A percentile compares a stretch with the other conserved stretches of the same genome.
These are phyloP conservation scores for Lachnellula suecica DNA, from an alignment of 2,329 filamentous ascomycete species.

Conservation along the genomic window DNA sequence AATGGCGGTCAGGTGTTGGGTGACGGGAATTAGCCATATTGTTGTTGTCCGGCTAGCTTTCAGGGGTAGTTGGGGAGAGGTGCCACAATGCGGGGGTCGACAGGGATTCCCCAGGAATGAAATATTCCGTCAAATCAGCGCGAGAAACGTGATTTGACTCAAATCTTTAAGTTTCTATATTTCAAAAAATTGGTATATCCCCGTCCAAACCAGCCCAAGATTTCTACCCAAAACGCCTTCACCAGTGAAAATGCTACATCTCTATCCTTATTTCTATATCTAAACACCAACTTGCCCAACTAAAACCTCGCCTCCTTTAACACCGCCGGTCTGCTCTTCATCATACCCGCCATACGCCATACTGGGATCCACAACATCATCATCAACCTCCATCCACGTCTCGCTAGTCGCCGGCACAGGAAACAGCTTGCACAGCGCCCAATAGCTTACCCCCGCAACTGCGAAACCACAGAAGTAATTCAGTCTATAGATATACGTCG, in stretches of 20 bases:
- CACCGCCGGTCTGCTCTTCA: conserved; percentile 12
- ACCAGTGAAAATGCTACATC: background rate
- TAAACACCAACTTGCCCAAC: conserved; percentile 18
- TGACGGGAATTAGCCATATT: too few relatives aligned
- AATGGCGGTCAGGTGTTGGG: too few relatives aligned
- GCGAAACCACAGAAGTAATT: conserved; percentile 89
- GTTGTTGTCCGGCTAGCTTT: too few relatives aligned
- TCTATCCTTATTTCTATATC: conserved; percentile 2
- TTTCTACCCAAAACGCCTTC: too few relatives aligned
- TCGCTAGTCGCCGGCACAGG: conserved; percentile 75
- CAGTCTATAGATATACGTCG: conserved; percentile 83
- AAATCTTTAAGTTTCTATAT: too few relatives aligned
- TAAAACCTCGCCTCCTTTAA: conserved; percentile 8
- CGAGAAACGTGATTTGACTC: too few relatives aligned
- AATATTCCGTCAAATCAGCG: too few relatives aligned
- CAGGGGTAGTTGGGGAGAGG: too few relatives aligned
- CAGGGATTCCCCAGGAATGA: too few relatives aligned
- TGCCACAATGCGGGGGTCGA: too few relatives aligned
- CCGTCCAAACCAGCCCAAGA: background rate
- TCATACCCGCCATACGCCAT: conserved; percentile 26
- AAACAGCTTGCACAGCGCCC: conserved; percentile 62
- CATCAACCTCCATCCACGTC: conserved; percentile 74
- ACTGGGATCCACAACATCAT: conserved; percentile 52
- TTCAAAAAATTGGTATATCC: too few relatives aligned
- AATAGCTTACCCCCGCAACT: conserved; percentile 68